Evolutionary conservation across 2,329 filamentous ascomycete genomes (phyloP).

Genomic region (Fusarium sp.): DNA sequence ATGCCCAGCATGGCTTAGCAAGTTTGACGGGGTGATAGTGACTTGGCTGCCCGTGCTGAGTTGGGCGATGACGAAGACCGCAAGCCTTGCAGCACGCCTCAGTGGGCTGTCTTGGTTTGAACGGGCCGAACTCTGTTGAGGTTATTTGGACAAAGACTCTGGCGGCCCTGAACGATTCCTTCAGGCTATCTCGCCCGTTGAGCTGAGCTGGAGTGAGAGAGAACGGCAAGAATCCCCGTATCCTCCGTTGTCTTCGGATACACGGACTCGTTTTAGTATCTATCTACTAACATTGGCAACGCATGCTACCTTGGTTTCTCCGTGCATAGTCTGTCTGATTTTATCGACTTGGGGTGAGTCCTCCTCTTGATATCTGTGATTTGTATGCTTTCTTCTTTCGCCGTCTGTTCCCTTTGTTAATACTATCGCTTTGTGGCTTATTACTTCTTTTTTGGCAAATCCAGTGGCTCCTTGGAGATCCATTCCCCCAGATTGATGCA

Average conservation of each 20-base stretch:
- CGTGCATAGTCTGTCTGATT: neutral
- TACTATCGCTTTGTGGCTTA: conserved; percentile 30
- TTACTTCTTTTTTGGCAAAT: conserved; percentile 22
- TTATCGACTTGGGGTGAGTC: neutral
- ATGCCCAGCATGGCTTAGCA: conserved; percentile 37
- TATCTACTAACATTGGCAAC: neutral
- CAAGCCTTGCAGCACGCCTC: conserved; percentile 19
- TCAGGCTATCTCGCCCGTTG: neutral
- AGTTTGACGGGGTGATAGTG: conserved; percentile 6
- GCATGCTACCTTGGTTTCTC: neutral
- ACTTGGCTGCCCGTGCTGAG: conserved; percentile 18
- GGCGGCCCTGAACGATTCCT: conserved; percentile 23
- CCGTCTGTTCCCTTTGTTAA: conserved; percentile 12
- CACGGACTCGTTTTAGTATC: conserved; percentile 7
- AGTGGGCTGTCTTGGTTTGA: conserved; percentile 21
- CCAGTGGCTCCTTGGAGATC: conserved; percentile 30
- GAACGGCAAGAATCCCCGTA: conserved; percentile 16
- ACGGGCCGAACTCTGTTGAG: conserved; percentile 2
- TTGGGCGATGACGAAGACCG: conserved; percentile 7
- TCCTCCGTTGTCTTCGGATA: conserved; percentile 12
- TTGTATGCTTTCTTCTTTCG: conserved; percentile 5
- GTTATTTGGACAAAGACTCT: conserved; percentile 29
- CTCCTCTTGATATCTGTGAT: neutral
- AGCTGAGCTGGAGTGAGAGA: conserved; percentile 3
- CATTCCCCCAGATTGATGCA: conserved; percentile 37